These are phyloP conservation scores for Atkinsonella hypoxylon DNA, from an alignment of 2,329 filamentous ascomycete genomes.

Conservation along the genomic window DNA sequence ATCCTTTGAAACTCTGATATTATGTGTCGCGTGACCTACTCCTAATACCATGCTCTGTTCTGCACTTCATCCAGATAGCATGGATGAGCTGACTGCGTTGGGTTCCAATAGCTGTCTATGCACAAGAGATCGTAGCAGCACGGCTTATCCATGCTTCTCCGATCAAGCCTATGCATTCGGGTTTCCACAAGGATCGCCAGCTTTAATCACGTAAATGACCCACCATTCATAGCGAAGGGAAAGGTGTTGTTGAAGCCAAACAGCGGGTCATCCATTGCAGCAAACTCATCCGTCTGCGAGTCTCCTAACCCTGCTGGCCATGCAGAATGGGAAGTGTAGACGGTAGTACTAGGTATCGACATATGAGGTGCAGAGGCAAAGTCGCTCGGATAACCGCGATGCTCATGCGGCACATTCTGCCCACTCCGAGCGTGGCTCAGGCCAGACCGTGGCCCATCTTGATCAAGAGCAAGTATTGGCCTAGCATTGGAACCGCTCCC, in stretches of 20 bases:
- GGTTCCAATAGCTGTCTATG: too few species aligned
- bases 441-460: background rate
- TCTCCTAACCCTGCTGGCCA: background rate
- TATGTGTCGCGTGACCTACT: too few species aligned
- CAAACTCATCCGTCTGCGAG: constrained; percentile 6
- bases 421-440: background rate
- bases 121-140: too few species aligned
- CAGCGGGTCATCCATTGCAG: constrained; percentile 17
- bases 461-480: constrained; percentile 1
- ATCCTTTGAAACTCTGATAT: too few species aligned
- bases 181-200: too few species aligned
- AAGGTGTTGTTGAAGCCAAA: constrained; percentile 21
- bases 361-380: background rate
- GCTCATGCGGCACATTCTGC: background rate
- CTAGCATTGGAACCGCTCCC: constrained; percentile 5
- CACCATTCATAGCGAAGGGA: background rate
- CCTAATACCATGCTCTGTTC: too few species aligned
- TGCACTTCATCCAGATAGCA: too few species aligned
- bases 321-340: background rate
- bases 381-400: background rate
- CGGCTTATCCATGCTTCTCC: too few species aligned
- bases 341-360: background rate
- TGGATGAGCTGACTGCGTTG: too few species aligned
- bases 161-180: too few species aligned
- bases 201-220: background rate